These are phyloP conservation scores for Pelargonium myrrhifolium DNA, from an alignment of 441 rosid species.

Conservation along the genomic window DNA sequence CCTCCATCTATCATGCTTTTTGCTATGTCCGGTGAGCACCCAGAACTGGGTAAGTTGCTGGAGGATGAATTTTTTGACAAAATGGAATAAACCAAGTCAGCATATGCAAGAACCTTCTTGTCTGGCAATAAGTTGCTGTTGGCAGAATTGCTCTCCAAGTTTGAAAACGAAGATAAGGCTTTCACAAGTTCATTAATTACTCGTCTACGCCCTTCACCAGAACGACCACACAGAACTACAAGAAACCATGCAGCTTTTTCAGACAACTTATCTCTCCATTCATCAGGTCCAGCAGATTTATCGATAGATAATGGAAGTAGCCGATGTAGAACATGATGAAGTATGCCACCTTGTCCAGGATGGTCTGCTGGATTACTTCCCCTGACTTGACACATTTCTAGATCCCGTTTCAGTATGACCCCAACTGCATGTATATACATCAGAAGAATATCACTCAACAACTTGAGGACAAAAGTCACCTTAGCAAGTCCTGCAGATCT, in stretches of 20 bases:
- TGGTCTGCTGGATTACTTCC: conserved; percentile 53
- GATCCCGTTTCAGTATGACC: conserved; percentile 76
- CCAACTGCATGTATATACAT: conserved; percentile 89
- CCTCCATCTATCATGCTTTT: conserved; percentile 97
- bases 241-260: conserved; percentile 91
- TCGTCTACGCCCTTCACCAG: conserved; percentile 86
- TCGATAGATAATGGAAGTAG: conserved; percentile 67
- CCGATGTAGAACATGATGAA: conserved; percentile 75
- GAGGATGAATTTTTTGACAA: conserved; percentile 85
- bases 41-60: conserved; percentile 72
- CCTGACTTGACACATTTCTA: conserved; percentile 64
- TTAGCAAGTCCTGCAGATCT: conserved; percentile 84
- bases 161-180: conserved; percentile 64
- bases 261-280: conserved; percentile 85
- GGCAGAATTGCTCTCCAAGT: conserved; percentile 56
- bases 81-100: conserved; percentile 65
- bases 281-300: conserved; percentile 75
- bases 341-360: conserved; percentile 53
- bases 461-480: conserved; percentile 80
- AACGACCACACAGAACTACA: conserved; percentile 84
- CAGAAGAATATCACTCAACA: conserved; percentile 80
- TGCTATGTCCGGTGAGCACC: conserved; percentile 90
- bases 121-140: conserved; percentile 58
- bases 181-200: conserved; percentile 79
- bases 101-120: conserved; percentile 68